phyloP scores from a whole-genome alignment of 1,139 yeast genomes.

The Schwanniomyces etchellsii region DNA sequence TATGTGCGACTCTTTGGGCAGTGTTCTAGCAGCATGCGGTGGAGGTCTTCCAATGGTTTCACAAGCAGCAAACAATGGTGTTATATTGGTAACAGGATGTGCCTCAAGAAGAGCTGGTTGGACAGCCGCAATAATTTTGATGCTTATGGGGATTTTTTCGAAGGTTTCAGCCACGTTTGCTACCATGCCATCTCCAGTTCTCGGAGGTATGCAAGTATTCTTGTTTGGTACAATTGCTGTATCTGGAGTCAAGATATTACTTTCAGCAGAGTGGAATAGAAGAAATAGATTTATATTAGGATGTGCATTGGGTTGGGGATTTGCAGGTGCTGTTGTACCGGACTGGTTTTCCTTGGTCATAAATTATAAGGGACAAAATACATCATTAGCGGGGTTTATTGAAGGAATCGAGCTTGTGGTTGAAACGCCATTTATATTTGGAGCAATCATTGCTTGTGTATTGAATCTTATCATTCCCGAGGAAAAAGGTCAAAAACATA shows the following conservation, averaged over 20 bases:
- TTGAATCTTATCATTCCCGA: constrained; percentile 71
- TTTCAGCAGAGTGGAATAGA: constrained; percentile 73
- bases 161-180: constrained; percentile 88
- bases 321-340: constrained; percentile 73
- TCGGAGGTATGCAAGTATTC: constrained; percentile 93
- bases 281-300: constrained; percentile 84
- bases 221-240: constrained; percentile 85
- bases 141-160: constrained; percentile 81
- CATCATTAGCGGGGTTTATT: constrained; percentile 60
- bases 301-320: constrained; percentile 67
- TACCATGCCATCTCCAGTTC: constrained; percentile 76
- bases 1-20: constrained; percentile 73
- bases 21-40: constrained; percentile 66
- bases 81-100: constrained; percentile 83
- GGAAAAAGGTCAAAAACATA: constrained; percentile 60
- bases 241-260: constrained; percentile 77
- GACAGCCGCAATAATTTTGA: constrained; percentile 80
- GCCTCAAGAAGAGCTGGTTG: constrained; percentile 83
- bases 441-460: constrained; percentile 72
- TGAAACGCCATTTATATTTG: constrained; percentile 84
- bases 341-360: constrained; percentile 72
- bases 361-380: constrained; percentile 68
- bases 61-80: constrained; percentile 93
- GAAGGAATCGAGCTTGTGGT: constrained; percentile 77
- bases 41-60: constrained; percentile 82